These are phyloP conservation scores for Yamadazyma pseudoaaseri DNA, from an alignment of 1,139 yeast genomes.

Conservation along the genomic window DNA sequence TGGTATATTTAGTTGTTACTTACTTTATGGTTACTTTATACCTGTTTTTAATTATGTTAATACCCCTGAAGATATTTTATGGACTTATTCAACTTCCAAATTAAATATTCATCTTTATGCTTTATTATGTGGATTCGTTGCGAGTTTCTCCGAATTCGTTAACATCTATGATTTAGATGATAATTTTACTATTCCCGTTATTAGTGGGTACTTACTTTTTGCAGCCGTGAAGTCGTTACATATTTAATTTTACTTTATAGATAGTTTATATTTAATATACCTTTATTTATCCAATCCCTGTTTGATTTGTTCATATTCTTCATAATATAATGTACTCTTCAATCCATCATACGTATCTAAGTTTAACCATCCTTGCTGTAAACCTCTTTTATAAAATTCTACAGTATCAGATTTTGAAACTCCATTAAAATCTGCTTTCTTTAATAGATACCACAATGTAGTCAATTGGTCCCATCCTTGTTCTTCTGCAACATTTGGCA, in stretches of 20 bases:
- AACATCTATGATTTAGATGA: constrained; percentile 79
- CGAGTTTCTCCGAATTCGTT: constrained; percentile 83
- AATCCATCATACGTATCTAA: constrained; percentile 41
- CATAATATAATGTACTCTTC: constrained; percentile 17
- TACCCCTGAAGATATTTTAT: constrained; percentile 53
- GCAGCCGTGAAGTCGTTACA: constrained; percentile 32
- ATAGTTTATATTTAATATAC: no score
- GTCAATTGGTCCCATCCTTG: constrained; percentile 78
- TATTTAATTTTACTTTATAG: constrained; percentile 13
- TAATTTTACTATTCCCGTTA: constrained; percentile 88
- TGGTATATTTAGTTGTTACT: constrained; percentile 65
- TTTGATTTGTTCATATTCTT: constrained; percentile 1
- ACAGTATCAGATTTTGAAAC: constrained; percentile 18
- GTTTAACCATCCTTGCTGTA: constrained; percentile 34
- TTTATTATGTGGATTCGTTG: constrained; percentile 70
- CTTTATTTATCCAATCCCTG: no score
- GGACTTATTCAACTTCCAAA: constrained; percentile 61
- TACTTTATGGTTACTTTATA: constrained; percentile 70
- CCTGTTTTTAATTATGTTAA: constrained; percentile 57
- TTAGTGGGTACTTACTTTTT: constrained; percentile 66
- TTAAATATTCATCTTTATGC: constrained; percentile 55
- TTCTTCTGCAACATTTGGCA: constrained; percentile 90
- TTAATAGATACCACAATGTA: constrained; percentile 67
- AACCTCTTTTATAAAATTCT: constrained; percentile 29
- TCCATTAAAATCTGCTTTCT: constrained; percentile 56